Evolutionary conservation across 1,284 basidiomycete genomes (phyloP), one percentile per base, ranked within the genome.

Genomic region (Ustilago lituana): DNA sequence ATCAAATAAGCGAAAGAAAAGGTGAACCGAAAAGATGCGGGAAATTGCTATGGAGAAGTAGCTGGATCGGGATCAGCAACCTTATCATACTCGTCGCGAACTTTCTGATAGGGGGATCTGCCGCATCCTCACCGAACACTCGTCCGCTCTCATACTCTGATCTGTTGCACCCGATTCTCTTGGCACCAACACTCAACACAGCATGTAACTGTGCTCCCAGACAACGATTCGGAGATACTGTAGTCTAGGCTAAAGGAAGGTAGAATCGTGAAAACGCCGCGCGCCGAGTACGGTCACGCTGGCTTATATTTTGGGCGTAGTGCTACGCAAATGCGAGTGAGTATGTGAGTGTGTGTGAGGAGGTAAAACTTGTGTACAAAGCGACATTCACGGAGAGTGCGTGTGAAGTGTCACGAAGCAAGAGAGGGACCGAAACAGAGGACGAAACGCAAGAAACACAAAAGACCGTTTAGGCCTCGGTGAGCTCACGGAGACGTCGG

Each of bases 401-500:
- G 23, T 35, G 44, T 22, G 32, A 27, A n/a, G 37, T 41, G 47
- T 46, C 44, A 54, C 50, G 41, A 51, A 48, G 53, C 60, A 38
- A 31, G 40, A 19, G 29, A 27, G n/a, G n/a, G 35, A 45, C 32
- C 55, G 43, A 50, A 48, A 55, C 60, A 39, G 35, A 40, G 6
- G 35, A 48, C 24, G 37, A 39, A 20, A 31, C 12, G 24, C 22
- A 27, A 50, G 29, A 23, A 29, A 19, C 35, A 40, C 27, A 5
- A 27, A 24, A 31, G 39, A 46, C 41, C 38, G 55, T 46, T 79
- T 78, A 81, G 53, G 80, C 80, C 73, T 81, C 80, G 54, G 78
- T 79, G 53, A 81, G 66, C 69, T 81, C 80, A 71, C 80, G 80
- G 55, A 81, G 76, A 78, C 80, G 80, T 60, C 80, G 80, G 73